A percentile compares a stretch with the other conserved stretches of the same genome.
Conservation (phyloP, 805 yeast genomes). For the Nakazawaea laoshanensis region DNA sequence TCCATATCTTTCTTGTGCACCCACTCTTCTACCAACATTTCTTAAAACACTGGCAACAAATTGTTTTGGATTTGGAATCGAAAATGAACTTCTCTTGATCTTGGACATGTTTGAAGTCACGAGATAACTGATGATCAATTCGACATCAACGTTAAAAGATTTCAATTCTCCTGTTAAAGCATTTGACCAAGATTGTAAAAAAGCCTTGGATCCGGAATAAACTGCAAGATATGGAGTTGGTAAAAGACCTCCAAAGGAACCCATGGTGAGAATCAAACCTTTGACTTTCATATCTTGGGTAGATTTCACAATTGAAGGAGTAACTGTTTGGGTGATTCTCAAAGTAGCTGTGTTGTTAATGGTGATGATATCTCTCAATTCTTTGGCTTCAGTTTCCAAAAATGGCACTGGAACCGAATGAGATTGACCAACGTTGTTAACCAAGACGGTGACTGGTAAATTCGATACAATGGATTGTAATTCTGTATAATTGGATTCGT, state of each 20-base stretch:
- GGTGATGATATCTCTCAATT: constrained; percentile 71
- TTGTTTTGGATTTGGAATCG: constrained; percentile 73
- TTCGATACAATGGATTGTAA: constrained; percentile 38
- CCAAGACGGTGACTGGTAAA: constrained; percentile 61
- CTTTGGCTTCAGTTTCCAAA: constrained; percentile 65
- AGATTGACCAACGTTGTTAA: constrained; percentile 92
- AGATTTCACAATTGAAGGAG: constrained; percentile 59
- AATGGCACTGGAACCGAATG: constrained; percentile 95
- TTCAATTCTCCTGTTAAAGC: constrained; percentile 83
- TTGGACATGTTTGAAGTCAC: constrained; percentile 96
- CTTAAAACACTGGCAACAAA: constrained; percentile 71
- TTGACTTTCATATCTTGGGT: constrained; percentile 30
- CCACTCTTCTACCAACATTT: constrained; percentile 74
- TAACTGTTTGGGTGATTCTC: constrained; percentile 69
- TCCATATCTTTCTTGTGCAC: constrained; percentile 86
- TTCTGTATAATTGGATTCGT: constrained; percentile 42
- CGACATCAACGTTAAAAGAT: constrained; percentile 69
- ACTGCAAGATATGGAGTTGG: constrained; percentile 92
- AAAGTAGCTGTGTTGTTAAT: constrained; percentile 83
- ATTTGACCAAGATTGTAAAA: constrained; percentile 86
- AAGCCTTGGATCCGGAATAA: constrained; percentile 94
- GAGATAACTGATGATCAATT: constrained; percentile 75
- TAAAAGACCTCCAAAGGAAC: constrained; percentile 90
- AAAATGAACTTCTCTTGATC: constrained; percentile 62
- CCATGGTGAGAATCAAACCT: constrained; percentile 88